phyloP scores from a whole-genome alignment of 805 yeast genomes.

The Ogataea methanolica region DNA sequence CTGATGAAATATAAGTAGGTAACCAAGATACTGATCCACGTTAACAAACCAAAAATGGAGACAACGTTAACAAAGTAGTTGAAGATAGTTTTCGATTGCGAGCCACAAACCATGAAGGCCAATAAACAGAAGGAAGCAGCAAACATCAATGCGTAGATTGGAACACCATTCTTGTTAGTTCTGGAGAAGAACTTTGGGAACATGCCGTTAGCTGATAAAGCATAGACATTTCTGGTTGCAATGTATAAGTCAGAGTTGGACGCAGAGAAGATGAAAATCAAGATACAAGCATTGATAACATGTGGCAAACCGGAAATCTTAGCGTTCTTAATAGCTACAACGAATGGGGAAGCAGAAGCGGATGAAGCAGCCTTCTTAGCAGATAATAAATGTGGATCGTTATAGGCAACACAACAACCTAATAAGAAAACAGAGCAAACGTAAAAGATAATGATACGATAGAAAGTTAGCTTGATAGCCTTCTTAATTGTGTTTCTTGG shows the following conservation, averaged over 20 bases:
- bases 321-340: conserved; percentile 71
- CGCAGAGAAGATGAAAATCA: conserved; percentile 76
- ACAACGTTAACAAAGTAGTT: conserved; percentile 70
- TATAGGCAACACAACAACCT: conserved; percentile 55
- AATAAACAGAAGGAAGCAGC: conserved; percentile 53
- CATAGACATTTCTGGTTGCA: conserved; percentile 71
- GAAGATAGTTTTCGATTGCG: conserved; percentile 54
- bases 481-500: conserved; percentile 48
- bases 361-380: conserved; percentile 44
- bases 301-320: conserved; percentile 64
- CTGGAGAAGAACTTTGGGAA: conserved; percentile 66
- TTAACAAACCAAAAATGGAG: conserved; percentile 67
- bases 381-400: conserved; percentile 37
- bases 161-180: conserved; percentile 69
- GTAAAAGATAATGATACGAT: conserved; percentile 52
- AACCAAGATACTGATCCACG: conserved; percentile 68
- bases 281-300: conserved; percentile 71
- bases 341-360: conserved; percentile 81
- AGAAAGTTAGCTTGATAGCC: conserved; percentile 49
- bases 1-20: conserved; percentile 62
- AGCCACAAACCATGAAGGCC: conserved; percentile 66
- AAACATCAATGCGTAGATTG: conserved; percentile 50
- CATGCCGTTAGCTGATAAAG: conserved; percentile 66
- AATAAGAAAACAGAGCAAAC: conserved; percentile 46
- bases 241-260: conserved; percentile 76